Conservation (phyloP, 2,329 filamentous ascomycete species). For the Arthrobotrys sinensis region DNA sequence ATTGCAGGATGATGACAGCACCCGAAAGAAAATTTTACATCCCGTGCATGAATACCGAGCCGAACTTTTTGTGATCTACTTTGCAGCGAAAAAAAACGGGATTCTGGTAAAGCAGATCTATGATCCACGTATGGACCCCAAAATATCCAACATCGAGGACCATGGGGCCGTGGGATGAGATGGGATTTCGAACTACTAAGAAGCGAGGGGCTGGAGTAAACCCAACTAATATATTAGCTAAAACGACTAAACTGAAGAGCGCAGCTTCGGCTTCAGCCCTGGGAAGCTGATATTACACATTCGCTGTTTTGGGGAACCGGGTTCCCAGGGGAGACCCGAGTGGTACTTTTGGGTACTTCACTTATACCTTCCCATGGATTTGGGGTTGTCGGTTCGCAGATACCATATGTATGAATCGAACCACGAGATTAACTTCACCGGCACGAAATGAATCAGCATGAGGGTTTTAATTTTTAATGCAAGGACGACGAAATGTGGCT, state of each 20-base stretch:
- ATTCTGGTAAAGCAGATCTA: neutral
- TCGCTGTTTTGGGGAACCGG: conserved; percentile 30
- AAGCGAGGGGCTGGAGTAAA: conserved; percentile 38
- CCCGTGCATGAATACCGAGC: conserved; percentile 20
- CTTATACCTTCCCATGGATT: conserved; percentile 29
- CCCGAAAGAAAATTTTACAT: conserved; percentile 18
- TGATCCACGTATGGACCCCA: neutral
- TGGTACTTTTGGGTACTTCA: conserved; percentile 54
- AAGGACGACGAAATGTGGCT: conserved; percentile 40
- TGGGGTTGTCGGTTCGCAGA: conserved; percentile 21
- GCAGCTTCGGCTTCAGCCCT: conserved; percentile 27
- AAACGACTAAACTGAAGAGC: conserved; percentile 21
- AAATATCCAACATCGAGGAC: conserved; percentile 5
- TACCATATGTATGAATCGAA: conserved; percentile 19
- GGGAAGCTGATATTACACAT: conserved; percentile 27
- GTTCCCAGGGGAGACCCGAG: conserved; percentile 2
- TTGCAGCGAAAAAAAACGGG: conserved; percentile 27
- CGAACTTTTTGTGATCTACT: conserved; percentile 41
- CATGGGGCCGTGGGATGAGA: conserved; percentile 22
- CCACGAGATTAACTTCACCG: conserved; percentile 19
- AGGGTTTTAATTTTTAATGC: conserved; percentile 38
- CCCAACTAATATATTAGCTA: conserved; percentile 30
- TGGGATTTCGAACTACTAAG: conserved; percentile 20
- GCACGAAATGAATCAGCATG: conserved; percentile 17
- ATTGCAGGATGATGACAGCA: conserved; percentile 25